A percentile compares a stretch with the other conserved stretches of the same genome.
These are phyloP conservation scores for Penicillium bialowiezense DNA, from an alignment of 495 filamentous ascomycete genomes.

Conservation along the genomic window DNA sequence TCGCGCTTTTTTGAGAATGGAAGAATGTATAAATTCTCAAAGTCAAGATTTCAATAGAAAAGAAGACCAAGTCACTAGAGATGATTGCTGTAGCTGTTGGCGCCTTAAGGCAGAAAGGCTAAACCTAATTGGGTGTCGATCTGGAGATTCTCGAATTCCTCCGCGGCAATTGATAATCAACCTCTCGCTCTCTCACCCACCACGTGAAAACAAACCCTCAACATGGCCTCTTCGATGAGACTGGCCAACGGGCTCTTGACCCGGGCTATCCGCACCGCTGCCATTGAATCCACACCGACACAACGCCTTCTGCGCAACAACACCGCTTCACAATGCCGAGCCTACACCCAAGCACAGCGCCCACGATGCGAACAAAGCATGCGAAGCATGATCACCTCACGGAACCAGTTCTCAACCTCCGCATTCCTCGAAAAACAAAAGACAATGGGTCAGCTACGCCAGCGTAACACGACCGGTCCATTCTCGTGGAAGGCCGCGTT, in stretches of 20 bases:
- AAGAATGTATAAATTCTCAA: too few species aligned
- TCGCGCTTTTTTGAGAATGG: too few species aligned
- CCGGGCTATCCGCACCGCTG: conserved; percentile 22
- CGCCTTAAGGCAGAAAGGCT: conserved; percentile 16
- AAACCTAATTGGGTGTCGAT: conserved; percentile 20
- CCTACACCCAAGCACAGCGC: conserved; percentile 28
- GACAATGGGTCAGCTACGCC: conserved; percentile 44
- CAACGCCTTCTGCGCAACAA: conserved; percentile 21
- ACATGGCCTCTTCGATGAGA: conserved; percentile 34
- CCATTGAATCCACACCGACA: conserved; percentile 21
- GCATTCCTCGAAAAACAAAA: conserved; percentile 22
- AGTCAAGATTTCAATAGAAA: not conserved
- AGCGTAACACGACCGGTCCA: conserved; percentile 51
- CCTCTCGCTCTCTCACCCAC: conserved; percentile 7
- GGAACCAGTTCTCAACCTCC: conserved; percentile 34
- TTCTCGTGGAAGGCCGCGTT: conserved; percentile 88
- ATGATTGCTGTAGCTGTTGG: not conserved
- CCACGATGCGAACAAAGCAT: conserved; percentile 17
- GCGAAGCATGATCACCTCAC: conserved; percentile 11
- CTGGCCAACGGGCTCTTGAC: conserved; percentile 27
- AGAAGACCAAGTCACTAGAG: not conserved
- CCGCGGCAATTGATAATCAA: conserved; percentile 6
- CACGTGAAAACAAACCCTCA: conserved; percentile 3
- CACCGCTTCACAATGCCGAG: conserved; percentile 21
- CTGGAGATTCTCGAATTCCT: conserved; percentile 24